Base-by-base conservation (phyloP, 148 eudicot genomes). In the Chenopodium album region DNA sequence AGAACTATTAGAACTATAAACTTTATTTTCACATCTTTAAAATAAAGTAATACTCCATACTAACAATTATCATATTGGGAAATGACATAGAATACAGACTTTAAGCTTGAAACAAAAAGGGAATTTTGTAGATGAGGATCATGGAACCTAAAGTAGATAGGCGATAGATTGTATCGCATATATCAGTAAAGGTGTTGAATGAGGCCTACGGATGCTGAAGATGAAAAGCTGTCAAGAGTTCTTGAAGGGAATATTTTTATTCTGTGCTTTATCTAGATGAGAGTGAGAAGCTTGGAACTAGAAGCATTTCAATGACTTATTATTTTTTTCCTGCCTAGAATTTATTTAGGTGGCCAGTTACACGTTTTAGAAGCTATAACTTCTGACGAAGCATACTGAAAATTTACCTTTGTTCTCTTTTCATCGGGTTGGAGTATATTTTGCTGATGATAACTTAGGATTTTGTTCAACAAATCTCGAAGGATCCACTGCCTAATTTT, bases 401-500 rank as follows among this genome's bases (percentile, higher is more conserved):
- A 48, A 9, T 48, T 48, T 48, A 48, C 52, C 52, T 48, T 10
- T 48, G 52, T 10, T 50, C 12, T 50, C 54, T 50, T 50, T 50
- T 50, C 2, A 50, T 50, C 44, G 44, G 44, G 7, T 5, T 37
- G 44, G 7, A 7, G 52, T 50, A 50, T 50, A 50, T 10, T 31
- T 56, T 52, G 4, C 28, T 52, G 46, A 34, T 46, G 56, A 37
- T 37, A 37, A 37, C 44, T 37, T 37, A 37, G 44, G 44, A 7
- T 20, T 48, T 48, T 73, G 32, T 13, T 11, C 34, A 22, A 73
- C 34, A 73, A 73, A 73, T 5, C 9, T 26, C 26, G 9, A 73
- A 23, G 8, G 12, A 46, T 1, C 28, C 12, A 12, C 8, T 71
- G 11, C 23, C 85, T 87, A 78, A 83, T 67, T 41, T 71, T 1